Evolutionary conservation across 78 protist genomes (phyloP), one percentile per base, ranked within the genome.

Genomic region (Dictyostelium purpureum): DNA sequence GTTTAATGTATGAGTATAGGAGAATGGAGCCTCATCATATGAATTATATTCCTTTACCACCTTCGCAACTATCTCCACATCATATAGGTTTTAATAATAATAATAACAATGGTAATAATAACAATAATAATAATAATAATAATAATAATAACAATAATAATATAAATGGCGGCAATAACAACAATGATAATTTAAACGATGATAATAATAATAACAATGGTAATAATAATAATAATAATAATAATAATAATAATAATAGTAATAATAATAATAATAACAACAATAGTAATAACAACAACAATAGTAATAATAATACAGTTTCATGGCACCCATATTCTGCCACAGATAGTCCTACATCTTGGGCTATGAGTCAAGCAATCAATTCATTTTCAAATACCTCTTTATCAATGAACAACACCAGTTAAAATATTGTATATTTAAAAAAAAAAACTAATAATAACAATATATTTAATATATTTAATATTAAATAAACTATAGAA

Each of bases 331-430:
- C 40, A 49, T 74, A 74, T 45, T 45, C 24, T 31, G 24, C 67
- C 26, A 37, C 45, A 5, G 79, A 74, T 24, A 21, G 51, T 6
- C 79, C 79, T 9, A 67, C 57, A 45, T n/a, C 73, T 19, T 79
- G 88, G 88, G 70, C 65, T 6, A 79, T 79, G 88, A 79, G 63
- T 51, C 88, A 79, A 38, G 63, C 88, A 2, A 79, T 79, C 1
- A 59, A 61, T 5, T 74, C 88, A 21, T 61, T 79, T 45, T 79
- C 88, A 61, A 59, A 79, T 63, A 45, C 88, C 5, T 59, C 67
- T 18, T 31, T 79, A 10, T 59, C 67, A 37, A 79, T 43, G 4
- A 74, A 74, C 59, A 74, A 74, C 78, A 33, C 71, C 14, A 26
- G 6, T 24, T 33, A 16, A 26, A 63, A 63, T 21, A 63, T 28